phyloP scores from a whole-genome alignment of 306 rosid genomes.

The Castanopsis chinensis region DNA sequence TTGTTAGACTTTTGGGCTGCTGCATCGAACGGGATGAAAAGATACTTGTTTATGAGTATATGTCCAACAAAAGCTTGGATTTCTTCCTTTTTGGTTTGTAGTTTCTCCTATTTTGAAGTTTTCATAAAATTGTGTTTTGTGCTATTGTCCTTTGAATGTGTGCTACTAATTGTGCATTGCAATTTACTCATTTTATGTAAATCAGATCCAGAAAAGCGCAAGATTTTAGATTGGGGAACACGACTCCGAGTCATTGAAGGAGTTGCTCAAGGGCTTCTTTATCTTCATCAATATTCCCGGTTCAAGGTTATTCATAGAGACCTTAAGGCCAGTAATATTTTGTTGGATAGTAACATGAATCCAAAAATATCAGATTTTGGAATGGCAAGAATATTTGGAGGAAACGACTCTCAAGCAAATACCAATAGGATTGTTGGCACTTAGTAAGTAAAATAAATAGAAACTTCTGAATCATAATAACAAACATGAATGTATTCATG shows the following conservation, averaged over 20 bases:
- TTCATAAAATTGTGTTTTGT: too few species aligned
- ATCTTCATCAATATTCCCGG: slow-evolving; percentile 33
- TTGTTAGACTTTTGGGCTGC: slow-evolving; percentile 36
- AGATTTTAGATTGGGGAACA: slow-evolving; percentile 25
- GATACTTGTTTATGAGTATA: slow-evolving; percentile 26
- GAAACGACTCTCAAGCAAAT: slow-evolving; percentile 28
- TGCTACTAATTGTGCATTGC: not conserved
- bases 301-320: slow-evolving; percentile 30
- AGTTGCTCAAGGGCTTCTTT: slow-evolving; percentile 35
- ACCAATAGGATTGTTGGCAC: slow-evolving; percentile 36
- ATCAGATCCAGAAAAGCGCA: slow-evolving; percentile 18
- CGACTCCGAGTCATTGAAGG: slow-evolving; percentile 28
- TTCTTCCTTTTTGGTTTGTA: slow-evolving; percentile 32
- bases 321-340: slow-evolving; percentile 32
- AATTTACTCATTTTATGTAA: not conserved
- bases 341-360: slow-evolving; percentile 27
- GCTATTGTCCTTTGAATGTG: not conserved
- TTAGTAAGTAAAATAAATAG: slow-evolving; percentile 23
- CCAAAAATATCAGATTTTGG: slow-evolving; percentile 46
- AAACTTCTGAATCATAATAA: not conserved
- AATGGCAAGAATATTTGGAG: slow-evolving; percentile 27
- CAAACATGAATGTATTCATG: not conserved
- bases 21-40: slow-evolving; percentile 32
- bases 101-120: not conserved
- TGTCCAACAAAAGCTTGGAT: slow-evolving; percentile 42